Evolutionary conservation across 139 green algal species (phyloP).

Genomic region (Chlorella vulgaris): DNA sequence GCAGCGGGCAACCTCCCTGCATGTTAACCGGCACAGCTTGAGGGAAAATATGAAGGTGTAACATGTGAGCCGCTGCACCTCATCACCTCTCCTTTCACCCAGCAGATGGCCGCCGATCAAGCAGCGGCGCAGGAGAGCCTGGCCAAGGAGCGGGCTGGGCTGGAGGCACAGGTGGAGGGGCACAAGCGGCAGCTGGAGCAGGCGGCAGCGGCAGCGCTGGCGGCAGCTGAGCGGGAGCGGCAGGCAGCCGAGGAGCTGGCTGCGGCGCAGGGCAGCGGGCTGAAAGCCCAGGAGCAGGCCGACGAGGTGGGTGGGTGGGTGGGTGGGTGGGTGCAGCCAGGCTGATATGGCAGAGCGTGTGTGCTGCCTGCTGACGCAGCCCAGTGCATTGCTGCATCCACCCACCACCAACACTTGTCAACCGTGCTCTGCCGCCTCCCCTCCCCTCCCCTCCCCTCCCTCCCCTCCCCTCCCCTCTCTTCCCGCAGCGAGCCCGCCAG

Average conservation of each 20-base stretch:
- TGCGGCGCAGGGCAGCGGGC: neutral
- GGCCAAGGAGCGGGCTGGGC: neutral
- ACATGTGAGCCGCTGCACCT: neutral
- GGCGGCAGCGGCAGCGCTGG: neutral
- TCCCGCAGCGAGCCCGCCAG: neutral
- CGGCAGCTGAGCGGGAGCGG: constrained; percentile 8
- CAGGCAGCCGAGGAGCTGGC: neutral
- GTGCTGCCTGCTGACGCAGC: no score
- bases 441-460: no score
- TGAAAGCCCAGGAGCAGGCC: neutral
- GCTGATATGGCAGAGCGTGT: no score
- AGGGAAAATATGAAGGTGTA: no score
- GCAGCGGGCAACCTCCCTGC: no score
- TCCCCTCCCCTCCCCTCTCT: no score
- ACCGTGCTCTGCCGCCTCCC: no score
- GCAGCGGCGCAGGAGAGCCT: neutral
- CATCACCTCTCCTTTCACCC: neutral
- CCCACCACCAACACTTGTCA: no score
- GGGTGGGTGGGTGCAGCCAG: neutral
- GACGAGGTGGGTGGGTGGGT: constrained; percentile 8
- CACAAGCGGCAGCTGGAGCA: neutral
- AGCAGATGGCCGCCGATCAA: neutral
- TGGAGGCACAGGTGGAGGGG: neutral
- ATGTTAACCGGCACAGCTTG: no score
- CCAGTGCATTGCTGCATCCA: no score